Evolutionary conservation across 2,329 filamentous ascomycete genomes (phyloP).

Genomic region (Diaporthe sp.): DNA sequence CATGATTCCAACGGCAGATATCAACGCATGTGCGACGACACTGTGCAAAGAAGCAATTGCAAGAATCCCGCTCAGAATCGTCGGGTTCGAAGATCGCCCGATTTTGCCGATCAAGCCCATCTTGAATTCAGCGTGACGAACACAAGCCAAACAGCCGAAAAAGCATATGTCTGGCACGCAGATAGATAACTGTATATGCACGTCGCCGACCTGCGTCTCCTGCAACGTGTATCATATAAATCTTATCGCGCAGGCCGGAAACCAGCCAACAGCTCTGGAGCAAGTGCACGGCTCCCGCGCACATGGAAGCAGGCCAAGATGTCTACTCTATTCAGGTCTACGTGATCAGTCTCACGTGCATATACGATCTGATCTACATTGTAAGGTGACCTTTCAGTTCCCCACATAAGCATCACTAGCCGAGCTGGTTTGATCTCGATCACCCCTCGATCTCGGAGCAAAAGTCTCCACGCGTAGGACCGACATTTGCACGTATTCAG

Average conservation of each 20-base stretch:
- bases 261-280: not conserved
- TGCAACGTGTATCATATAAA: not conserved
- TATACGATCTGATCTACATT: not conserved
- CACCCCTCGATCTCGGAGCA: not conserved
- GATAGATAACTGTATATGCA: not conserved
- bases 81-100: not conserved
- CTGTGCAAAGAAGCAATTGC: not conserved
- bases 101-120: not conserved
- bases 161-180: not conserved
- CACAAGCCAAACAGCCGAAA: not conserved
- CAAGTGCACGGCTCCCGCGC: not conserved
- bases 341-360: not conserved
- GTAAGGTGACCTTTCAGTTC: not conserved
- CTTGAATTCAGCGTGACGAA: not conserved
- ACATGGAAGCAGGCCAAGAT: not conserved
- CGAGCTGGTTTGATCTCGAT: conserved; percentile 8
- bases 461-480: not conserved
- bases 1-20: not conserved
- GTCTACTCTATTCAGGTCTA: not conserved
- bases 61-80: not conserved
- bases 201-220: not conserved
- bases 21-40: not conserved
- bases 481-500: not conserved
- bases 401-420: not conserved
- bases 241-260: not conserved